phyloP scores from a whole-genome alignment of 768 basidiomycete species.

The Lactarius indigo region DNA sequence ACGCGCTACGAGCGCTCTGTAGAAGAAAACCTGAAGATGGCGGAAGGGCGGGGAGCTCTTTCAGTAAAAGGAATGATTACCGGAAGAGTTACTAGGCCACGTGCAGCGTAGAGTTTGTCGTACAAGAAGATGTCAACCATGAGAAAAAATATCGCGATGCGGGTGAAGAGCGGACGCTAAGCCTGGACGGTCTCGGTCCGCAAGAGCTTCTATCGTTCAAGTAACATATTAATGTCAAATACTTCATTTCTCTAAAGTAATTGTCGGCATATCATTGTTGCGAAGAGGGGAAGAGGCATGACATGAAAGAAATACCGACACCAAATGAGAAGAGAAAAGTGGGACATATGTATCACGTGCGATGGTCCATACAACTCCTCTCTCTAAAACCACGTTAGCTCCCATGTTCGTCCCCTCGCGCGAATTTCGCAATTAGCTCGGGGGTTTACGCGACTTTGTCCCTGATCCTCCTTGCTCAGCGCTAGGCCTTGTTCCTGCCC shows the following conservation, averaged over 20 bases:
- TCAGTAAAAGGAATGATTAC: conserved; percentile 3
- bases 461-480: conserved; percentile 4
- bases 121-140: conserved; percentile 18
- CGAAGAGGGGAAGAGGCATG: background rate
- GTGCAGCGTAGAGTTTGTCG: conserved; percentile 15
- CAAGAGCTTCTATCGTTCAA: background rate
- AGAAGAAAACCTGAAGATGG: background rate
- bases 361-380: background rate
- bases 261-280: background rate
- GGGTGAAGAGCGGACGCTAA: conserved; percentile 17
- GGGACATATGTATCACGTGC: background rate
- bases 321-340: background rate
- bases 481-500: background rate
- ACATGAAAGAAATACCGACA: background rate
- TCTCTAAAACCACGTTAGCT: background rate
- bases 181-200: background rate
- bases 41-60: conserved; percentile 1
- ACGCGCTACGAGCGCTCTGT: background rate
- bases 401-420: conserved; percentile 3
- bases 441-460: background rate
- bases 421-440: background rate
- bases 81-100: conserved; percentile 5
- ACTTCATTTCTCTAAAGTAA: background rate
- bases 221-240: background rate
- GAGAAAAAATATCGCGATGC: conserved; percentile 15